Percentiles rank a stretch among this genome's conserved stretches.
Evolutionary conservation across 345 rosid species (phyloP).

Genomic region (Schrenkiella parvula): DNA sequence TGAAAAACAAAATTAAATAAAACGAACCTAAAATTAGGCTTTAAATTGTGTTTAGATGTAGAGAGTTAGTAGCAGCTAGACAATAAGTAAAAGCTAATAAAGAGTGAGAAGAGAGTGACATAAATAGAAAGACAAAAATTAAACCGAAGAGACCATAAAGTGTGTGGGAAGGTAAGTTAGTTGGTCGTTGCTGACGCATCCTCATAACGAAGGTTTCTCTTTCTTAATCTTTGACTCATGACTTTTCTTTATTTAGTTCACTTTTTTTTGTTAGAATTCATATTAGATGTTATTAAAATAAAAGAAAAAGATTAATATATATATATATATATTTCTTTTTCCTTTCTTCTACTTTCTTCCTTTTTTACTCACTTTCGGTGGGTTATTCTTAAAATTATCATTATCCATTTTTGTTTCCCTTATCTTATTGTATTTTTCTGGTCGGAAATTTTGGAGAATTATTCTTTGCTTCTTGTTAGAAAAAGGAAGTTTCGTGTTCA

Average conservation of each 20-base stretch:
- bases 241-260: neutral
- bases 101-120: neutral
- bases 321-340: neutral
- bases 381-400: conserved; percentile 3
- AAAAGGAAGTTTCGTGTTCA: conserved; percentile 29
- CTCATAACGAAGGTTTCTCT: conserved; percentile 26
- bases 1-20: too few species aligned
- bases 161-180: conserved; percentile 34
- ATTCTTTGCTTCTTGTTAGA: conserved; percentile 23
- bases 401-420: conserved; percentile 2
- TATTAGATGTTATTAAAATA: neutral
- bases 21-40: too few species aligned
- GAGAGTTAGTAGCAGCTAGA: neutral
- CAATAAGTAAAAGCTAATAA: neutral
- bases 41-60: neutral
- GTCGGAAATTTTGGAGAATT: conserved; percentile 10
- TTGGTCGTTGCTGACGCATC: conserved; percentile 35
- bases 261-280: neutral
- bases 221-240: conserved; percentile 27
- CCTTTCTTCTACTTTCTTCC: conserved; percentile 9
- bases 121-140: conserved; percentile 5
- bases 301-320: neutral
- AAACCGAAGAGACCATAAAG: conserved; percentile 19
- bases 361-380: conserved; percentile 29
- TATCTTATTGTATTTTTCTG: conserved; percentile 21